Base-by-base conservation (phyloP, 2,329 filamentous ascomycete species). In the Calonectria pseudoturangicola region DNA sequence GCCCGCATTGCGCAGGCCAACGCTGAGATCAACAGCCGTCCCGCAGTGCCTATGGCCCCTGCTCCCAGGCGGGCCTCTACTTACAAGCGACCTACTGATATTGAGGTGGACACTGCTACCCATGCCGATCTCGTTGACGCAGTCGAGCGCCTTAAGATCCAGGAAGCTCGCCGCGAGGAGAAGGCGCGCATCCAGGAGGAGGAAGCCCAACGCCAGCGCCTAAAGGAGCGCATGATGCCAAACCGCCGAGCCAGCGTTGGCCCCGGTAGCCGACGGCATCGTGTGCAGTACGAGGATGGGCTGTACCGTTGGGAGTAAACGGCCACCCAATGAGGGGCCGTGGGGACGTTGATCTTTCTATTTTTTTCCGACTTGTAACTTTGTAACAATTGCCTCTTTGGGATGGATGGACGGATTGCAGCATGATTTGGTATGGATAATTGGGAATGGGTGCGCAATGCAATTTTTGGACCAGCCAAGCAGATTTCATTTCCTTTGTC, bases 1-100 rank as follows among this genome's bases (percentile, higher is more conserved):
- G 73, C 77, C 10, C 82, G 83, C 75, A 87, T 88, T 68, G 82
- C 81, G 10, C 81, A 81, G 68, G 84, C 85, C 68, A 88, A 88
- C 66, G 82, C 82, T 39, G 83, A 84, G 69, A 88, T 88, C 66
- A 80, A 83, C 70, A 81, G 76, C 72, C 85, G 87, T 12, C 79
- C 81, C 21, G 73, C 81, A 8, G 81, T 84, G 16, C 82, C 82
- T 50, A 74, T 78, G 12, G 75, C 79, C 6, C 74, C 80, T 9
- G 36, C 74, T 5, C 76, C 78, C 9, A 71, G 74, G 45, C 77
- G 79, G 66, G 70, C 76, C 47, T 70, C 80, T 28, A 76, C 80
- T 43, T 75, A 76, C 74, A 67, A 75, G 73, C 75, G 75, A 47
- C 73, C 74, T 27, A 75, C 72, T 36, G 76, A 33, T 5, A 9